Percentiles rank a stretch among this genome's conserved stretches.
These are phyloP conservation scores for Raffaelea arxii DNA, from an alignment of 2,329 filamentous ascomycete genomes.

Conservation along the genomic window DNA sequence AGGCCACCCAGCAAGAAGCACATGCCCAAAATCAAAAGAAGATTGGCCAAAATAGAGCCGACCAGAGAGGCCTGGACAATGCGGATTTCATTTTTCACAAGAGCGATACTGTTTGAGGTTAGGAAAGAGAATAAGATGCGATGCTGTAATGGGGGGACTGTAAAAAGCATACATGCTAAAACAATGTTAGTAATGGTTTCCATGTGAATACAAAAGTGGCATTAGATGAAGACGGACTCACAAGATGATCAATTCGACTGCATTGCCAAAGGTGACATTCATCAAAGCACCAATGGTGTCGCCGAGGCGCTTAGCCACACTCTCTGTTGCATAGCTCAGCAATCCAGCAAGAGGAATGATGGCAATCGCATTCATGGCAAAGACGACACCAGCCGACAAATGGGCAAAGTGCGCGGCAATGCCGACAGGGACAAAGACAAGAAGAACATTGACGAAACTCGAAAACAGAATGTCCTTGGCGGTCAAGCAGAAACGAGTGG, in stretches of 20 bases:
- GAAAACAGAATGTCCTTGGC: conserved; percentile 46
- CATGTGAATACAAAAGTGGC: not conserved
- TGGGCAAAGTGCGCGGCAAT: conserved; percentile 40
- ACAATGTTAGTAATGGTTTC: conserved; percentile 26
- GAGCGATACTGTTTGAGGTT: conserved; percentile 9
- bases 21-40: conserved; percentile 67
- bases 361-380: conserved; percentile 56
- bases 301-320: conserved; percentile 70
- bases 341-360: conserved; percentile 81
- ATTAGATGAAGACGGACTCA: conserved; percentile 40
- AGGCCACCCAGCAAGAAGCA: conserved; percentile 62
- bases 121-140: not conserved
- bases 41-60: conserved; percentile 68
- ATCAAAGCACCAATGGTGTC: conserved; percentile 82
- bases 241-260: conserved; percentile 81
- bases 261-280: conserved; percentile 88
- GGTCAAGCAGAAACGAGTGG: conserved; percentile 29
- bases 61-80: conserved; percentile 70
- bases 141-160: not conserved
- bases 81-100: conserved; percentile 49
- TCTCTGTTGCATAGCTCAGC: conserved; percentile 77
- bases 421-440: conserved; percentile 63
- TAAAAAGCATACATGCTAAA: conserved; percentile 8
- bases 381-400: conserved; percentile 32
- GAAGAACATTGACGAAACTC: conserved; percentile 55